These are phyloP conservation scores for Dioscorea cayenensis DNA, from an alignment of 116 monocot genomes.

Conservation along the genomic window DNA sequence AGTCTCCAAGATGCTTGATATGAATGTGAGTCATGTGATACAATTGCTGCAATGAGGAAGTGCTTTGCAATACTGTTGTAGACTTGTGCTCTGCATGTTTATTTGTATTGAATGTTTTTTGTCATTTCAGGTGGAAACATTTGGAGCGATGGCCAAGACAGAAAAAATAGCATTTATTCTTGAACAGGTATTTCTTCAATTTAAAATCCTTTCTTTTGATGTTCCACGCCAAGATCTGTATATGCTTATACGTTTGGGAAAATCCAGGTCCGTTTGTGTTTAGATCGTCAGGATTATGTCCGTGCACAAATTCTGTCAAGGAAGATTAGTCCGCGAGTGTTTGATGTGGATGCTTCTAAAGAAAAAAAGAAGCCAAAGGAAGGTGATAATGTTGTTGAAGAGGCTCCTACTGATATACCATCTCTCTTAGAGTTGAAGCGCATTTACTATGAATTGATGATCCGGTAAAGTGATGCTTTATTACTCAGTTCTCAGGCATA, in stretches of 20 bases:
- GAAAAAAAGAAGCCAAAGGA: constrained; percentile 97
- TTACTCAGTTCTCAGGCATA: not conserved
- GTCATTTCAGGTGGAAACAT: constrained; percentile 81
- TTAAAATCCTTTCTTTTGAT: not conserved
- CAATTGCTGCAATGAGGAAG: not conserved
- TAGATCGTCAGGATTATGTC: constrained; percentile 92
- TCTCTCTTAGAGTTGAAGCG: constrained; percentile 87
- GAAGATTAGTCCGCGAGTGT: constrained; percentile 87
- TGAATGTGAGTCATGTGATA: not conserved
- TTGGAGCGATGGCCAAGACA: constrained; percentile 99
- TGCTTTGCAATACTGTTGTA: not conserved
- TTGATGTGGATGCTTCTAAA: constrained; percentile 66
- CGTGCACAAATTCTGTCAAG: constrained; percentile 91
- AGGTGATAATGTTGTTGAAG: constrained; percentile 87
- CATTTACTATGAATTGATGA: constrained; percentile 92
- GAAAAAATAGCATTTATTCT: constrained; percentile 98
- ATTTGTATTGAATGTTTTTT: not conserved
- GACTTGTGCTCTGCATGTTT: not conserved
- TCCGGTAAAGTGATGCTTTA: constrained; percentile 44
- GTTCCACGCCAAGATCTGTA: not conserved
- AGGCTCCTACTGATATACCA: constrained; percentile 86
- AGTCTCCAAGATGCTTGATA: not conserved
- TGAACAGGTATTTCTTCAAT: constrained; percentile 65
- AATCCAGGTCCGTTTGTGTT: constrained; percentile 80
- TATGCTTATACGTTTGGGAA: not conserved